Evolutionary conservation across 257 asterid genomes (phyloP), one percentile per base, ranked within the genome.

Genomic region (Leonotis leonurus): DNA sequence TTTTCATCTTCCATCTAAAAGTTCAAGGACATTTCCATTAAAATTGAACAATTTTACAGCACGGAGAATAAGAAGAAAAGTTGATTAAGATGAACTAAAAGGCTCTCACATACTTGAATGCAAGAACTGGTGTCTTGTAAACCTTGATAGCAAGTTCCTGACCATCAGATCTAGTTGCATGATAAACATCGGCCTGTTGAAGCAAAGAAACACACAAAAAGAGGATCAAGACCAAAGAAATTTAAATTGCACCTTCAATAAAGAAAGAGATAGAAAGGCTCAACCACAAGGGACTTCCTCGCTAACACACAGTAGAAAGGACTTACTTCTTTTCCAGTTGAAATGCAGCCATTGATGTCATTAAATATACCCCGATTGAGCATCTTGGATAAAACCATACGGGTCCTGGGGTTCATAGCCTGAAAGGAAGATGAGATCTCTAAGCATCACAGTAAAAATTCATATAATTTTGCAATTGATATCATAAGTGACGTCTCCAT

Each of bases 341-440:
- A 92, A 75, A 92, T 92, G 79, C 99, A 92, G 55, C 99, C 99
- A 59, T 92, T 92, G 66, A 92, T 92, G 59, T 92, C 89, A 75
- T 74, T 80, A 75, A 92, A 92, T 35, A 85, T 70, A 37, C 91
- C 95, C 1, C 91, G 78, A 65, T 92, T 92, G 61, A 86, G 73
- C 99, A 92, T 92, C 75, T 89, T 92, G 81, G 85, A 89, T 55
- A 92, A 73, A 63, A 92, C 96, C 99, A 92, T 92, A 41, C 97
- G 84, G 64, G 97, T 92, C 77, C 99, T 86, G 16, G 99, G 99
- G 78, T 92, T 97, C 76, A 92, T 89, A 43, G 97, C 99, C 99
- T 89, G 83, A 64, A 59, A 72, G 67, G 8, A 76, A 59, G 63
- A 71, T 52, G 65, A 49, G 53, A 44, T 21, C 33, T 8, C 62